A percentile compares a stretch with the other conserved stretches of the same genome.
Conservation (phyloP, 148 eudicot species). For the Spergularia marina region DNA sequence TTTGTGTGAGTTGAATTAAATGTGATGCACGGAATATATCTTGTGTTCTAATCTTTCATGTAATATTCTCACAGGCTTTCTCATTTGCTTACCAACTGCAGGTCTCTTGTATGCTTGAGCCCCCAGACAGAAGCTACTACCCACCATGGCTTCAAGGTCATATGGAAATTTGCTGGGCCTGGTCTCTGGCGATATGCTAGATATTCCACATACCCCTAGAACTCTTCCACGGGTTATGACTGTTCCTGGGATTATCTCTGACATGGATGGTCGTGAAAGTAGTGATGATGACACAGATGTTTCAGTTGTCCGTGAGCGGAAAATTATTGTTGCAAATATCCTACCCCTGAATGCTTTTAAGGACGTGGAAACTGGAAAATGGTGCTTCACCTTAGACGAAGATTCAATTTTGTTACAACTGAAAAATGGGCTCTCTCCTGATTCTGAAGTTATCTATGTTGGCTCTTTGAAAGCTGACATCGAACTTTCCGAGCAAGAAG, state of each 20-base stretch:
- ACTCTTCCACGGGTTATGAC: conserved; percentile 64
- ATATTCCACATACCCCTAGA: conserved; percentile 51
- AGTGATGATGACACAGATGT: conserved; percentile 44
- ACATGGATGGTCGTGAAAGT: conserved; percentile 44
- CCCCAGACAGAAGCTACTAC: conserved; percentile 17
- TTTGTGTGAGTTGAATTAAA: no score
- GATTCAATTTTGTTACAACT: conserved; percentile 54
- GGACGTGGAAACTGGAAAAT: conserved; percentile 50
- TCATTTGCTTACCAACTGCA: not conserved
- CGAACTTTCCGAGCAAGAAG: conserved; percentile 61
- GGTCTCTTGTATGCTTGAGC: conserved; percentile 27
- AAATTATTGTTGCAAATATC: conserved; percentile 66
- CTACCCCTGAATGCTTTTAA: conserved; percentile 51
- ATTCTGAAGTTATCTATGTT: conserved; percentile 63
- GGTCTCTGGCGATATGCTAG: conserved; percentile 49
- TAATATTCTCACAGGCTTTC: not conserved
- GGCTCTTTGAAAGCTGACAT: conserved; percentile 66
- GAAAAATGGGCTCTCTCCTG: conserved; percentile 56
- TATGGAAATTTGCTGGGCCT: conserved; percentile 51
- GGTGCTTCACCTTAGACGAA: conserved; percentile 60
- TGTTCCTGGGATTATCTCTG: conserved; percentile 61
- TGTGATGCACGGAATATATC: not conserved
- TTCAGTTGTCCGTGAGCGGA: conserved; percentile 41
- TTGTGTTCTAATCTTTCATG: not conserved
- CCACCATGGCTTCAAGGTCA: conserved; percentile 51